Base-by-base conservation (phyloP, 169 alveolate genomes). In the Plasmodium vinckei region DNA sequence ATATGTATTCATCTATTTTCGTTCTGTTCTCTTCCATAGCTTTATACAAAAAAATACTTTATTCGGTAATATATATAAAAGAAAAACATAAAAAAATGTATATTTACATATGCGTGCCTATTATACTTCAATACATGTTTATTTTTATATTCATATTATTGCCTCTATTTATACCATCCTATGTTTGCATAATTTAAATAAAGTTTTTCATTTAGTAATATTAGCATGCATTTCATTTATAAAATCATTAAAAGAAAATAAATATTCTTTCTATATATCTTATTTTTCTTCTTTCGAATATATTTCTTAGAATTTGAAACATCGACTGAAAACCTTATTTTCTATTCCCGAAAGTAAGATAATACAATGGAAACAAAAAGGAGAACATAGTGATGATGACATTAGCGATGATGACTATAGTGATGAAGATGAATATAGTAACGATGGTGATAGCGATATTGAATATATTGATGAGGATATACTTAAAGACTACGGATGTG, bases 281-380 rank as follows among this genome's bases (percentile, higher is more conserved):
- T 33, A 5, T 33, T 33, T 33, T 33, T 33, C 0, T 51, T 51
- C 10, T 51, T 51, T 51, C 21, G 0, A 6, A 13, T 51, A 13
- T 51, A 15, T 51, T 13, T 15, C 59, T 51, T 51, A 51, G 59
- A 51, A 12, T 6, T 3, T 51, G 19, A 51, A 15, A 4, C 23
- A 51, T 51, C 59, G 59, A 51, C 59, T 51, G 23, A 15, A 15
- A 12, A 51, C n/a, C 9, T 15, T 51, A 4, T 51, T 51, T 12
- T 23, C 10, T 9, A n/a, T 17, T 13, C 5, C 65, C n/a, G 12
- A 12, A n/a, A 57, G 19, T 4, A 57, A 57, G 10, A 23, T 23
- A 0, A 57, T 57, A 15, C 13, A 17, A 17, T 57, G 65, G 65
- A 49, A 67, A 67, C 25, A 67, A 67, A 56, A 44, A 67, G 59